Evolutionary conservation across 139 green algal species (phyloP).

Genomic region (Closterium sp.): DNA sequence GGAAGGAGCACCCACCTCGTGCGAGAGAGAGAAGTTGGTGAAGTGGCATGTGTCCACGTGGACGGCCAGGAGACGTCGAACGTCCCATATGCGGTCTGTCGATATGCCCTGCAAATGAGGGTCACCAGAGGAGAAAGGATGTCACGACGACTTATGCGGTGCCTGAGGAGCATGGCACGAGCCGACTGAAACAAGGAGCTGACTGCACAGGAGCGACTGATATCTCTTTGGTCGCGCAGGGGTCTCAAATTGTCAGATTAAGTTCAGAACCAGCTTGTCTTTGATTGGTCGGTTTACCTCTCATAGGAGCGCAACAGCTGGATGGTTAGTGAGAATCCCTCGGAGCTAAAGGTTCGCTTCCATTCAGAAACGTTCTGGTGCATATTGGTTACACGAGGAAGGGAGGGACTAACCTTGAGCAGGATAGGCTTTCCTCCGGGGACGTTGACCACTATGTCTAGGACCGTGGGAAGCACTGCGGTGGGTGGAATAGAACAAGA

Average conservation of each 20-base stretch:
- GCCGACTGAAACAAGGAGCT: neutral
- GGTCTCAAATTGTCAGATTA: too few species aligned
- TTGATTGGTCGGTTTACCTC: too few species aligned
- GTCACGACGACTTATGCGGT: neutral
- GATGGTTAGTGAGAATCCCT: neutral
- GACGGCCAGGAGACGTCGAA: constrained; percentile 27
- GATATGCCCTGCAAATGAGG: constrained; percentile 41
- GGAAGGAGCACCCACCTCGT: constrained; percentile 28
- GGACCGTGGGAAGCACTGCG: constrained; percentile 29
- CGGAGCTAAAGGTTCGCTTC: neutral
- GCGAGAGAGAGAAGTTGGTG: constrained; percentile 44
- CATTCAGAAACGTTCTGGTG: too few species aligned
- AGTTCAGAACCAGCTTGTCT: too few species aligned
- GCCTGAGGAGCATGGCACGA: neutral
- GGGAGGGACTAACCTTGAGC: constrained; percentile 29
- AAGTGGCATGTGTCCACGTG: constrained; percentile 46
- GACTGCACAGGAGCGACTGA: neutral
- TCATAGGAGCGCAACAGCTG: neutral
- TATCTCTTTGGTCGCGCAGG: neutral
- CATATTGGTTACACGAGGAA: neutral
- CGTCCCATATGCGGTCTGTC: constrained; percentile 41
- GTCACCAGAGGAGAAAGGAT: constrained; percentile 3
- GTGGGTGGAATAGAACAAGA: neutral
- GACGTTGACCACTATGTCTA: constrained; percentile 30
- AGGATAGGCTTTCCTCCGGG: constrained; percentile 34